A percentile compares a stretch with the other conserved stretches of the same genome.
phyloP scores from a whole-genome alignment of 805 yeast genomes.

The Lipomyces mesembrius region DNA sequence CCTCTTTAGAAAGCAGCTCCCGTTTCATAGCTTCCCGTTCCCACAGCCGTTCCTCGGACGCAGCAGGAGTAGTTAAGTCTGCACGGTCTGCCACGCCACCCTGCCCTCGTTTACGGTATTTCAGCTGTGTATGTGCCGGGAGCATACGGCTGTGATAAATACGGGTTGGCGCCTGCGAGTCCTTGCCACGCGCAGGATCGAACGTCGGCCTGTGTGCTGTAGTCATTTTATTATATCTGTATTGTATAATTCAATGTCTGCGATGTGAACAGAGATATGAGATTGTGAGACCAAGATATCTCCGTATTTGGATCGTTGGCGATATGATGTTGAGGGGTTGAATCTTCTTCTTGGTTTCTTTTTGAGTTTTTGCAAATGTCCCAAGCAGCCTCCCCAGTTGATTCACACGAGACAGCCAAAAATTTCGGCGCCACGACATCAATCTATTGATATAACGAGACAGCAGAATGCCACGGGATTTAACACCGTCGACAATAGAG shows the following conservation, averaged over 20 bases:
- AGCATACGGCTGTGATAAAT: conserved; percentile 59
- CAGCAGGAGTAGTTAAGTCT: conserved; percentile 17
- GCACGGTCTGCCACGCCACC: conserved; percentile 44
- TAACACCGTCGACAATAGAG: conserved; percentile 69
- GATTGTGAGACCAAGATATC: not conserved
- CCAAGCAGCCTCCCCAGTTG: not conserved
- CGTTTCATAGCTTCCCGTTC: conserved; percentile 39
- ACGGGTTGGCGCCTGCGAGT: conserved; percentile 50
- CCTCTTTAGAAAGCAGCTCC: conserved; percentile 40
- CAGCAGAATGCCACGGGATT: conserved; percentile 59
- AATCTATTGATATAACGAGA: not conserved
- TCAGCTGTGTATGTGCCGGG: conserved; percentile 61
- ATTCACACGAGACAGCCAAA: not conserved
- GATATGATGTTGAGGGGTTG: no score
- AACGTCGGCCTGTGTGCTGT: conserved; percentile 73
- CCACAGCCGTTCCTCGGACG: conserved; percentile 28
- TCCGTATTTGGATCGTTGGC: no score
- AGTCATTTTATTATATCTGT: conserved; percentile 54
- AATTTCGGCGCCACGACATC: not conserved
- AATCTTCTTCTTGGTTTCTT: no score
- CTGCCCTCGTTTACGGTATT: conserved; percentile 50
- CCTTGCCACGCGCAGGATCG: conserved; percentile 65
- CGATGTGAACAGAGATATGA: not conserved
- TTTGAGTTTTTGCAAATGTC: not conserved
- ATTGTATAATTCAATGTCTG: not conserved